A percentile compares a stretch with the other conserved stretches of the same genome.
phyloP scores from a whole-genome alignment of 352 stramenopile genomes.

The Blastocystis hominis region DNA sequence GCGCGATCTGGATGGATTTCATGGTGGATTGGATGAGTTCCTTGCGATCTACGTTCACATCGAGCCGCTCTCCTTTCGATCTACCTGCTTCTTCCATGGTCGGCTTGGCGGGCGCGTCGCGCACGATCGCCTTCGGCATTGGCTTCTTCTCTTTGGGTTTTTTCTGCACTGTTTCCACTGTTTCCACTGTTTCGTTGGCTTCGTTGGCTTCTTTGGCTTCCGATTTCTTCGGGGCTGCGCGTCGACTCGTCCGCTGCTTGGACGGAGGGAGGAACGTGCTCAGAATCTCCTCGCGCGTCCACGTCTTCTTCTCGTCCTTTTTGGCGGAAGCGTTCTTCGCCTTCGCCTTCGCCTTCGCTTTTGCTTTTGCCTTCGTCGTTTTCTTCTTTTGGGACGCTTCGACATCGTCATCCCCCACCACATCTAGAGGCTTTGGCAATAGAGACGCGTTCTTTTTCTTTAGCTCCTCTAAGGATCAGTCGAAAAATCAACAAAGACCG shows the following conservation, averaged over 20 bases:
- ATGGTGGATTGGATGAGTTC: constrained; percentile 3
- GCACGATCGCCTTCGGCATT: neutral
- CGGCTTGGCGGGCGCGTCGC: neutral
- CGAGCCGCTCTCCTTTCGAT: neutral
- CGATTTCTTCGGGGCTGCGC: neutral
- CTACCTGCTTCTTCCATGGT: neutral
- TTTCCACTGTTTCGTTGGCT: neutral
- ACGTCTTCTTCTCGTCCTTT: constrained; percentile 20
- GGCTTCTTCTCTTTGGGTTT: constrained; percentile 15
- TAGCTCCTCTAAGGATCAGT: neutral
- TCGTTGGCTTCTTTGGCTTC: neutral
- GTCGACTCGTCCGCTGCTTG: neutral
- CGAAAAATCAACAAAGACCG: neutral
- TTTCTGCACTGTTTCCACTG: too few species aligned
- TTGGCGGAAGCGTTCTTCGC: neutral
- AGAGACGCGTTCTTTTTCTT: neutral
- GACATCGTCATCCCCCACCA: neutral
- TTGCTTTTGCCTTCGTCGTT: neutral
- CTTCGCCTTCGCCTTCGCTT: neutral
- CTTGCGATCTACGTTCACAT: neutral
- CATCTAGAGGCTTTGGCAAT: constrained; percentile 28
- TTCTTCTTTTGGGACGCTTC: neutral
- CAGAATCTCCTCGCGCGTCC: constrained; percentile 36
- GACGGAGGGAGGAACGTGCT: constrained; percentile 37
- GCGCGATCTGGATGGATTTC: constrained; percentile 32